phyloP scores from a whole-genome alignment of 1,284 basidiomycete genomes.

The Sutorius eximius region DNA sequence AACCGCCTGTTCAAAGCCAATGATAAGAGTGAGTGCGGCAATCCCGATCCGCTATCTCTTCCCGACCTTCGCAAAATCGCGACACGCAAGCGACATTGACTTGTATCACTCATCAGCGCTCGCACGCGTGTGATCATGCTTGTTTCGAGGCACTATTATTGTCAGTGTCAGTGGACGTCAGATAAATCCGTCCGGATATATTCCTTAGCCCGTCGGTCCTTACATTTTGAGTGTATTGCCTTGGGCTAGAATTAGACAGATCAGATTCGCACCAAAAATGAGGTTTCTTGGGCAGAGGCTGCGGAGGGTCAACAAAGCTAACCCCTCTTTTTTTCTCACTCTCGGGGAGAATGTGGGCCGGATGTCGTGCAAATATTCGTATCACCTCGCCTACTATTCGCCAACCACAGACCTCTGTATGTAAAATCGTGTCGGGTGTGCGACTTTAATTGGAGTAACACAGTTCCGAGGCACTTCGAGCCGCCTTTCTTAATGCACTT shows the following conservation, averaged over 20 bases:
- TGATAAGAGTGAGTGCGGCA: not conserved
- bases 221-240: constrained; percentile 1
- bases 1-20: not conserved
- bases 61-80: not conserved
- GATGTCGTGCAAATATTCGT: constrained; percentile 1
- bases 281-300: not conserved
- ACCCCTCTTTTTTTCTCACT: not conserved
- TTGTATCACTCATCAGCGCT: not conserved
- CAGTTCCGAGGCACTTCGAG: not conserved
- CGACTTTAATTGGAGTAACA: not conserved
- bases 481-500: not conserved
- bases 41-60: not conserved
- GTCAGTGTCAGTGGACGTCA: not conserved
- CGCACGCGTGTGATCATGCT: not conserved
- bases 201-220: not conserved
- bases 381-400: not conserved
- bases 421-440: not conserved
- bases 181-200: not conserved
- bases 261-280: not conserved
- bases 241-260: not conserved
- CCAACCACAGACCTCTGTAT: not conserved
- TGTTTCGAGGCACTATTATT: not conserved
- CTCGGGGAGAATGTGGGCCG: not conserved
- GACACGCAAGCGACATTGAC: not conserved
- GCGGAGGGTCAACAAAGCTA: not conserved